Evolutionary conservation across 805 yeast species (phyloP), one percentile per base, ranked within the genome.

Genomic region (Metschnikowia chrysomelidarum): DNA sequence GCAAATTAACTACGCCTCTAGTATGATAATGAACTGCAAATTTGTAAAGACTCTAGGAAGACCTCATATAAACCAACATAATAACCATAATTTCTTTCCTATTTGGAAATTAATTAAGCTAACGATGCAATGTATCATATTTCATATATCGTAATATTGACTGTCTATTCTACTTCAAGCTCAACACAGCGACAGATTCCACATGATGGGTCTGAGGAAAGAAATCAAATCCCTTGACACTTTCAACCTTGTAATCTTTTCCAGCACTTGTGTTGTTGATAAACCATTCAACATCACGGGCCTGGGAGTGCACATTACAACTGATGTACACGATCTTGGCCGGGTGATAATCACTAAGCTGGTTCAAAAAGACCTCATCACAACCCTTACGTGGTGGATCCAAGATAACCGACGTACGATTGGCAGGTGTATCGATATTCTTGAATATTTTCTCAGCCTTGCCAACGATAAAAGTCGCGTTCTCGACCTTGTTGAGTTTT

Each of bases 341-440:
- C 2, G 98, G 98, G 43, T 75, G 69, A 61, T 85, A 93, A 14
- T 71, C 86, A 14, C 93, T 75, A 38, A 93, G 69, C 64, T 93
- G 98, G 47, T 82, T 78, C 60, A 93, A 69, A 55, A 93, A 93
- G 7, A 78, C 78, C 33, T 80, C 84, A 59, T 89, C 97, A 60
- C 98, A 91, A 2, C 98, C 98, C 60, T 91, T 93, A 59, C 98
- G 79, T 27, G 98, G 96, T 4, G 98, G 98, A 60, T 93, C 98
- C 52, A 93, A 75, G 40, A 93, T 88, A 23, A 93, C 93, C 8
- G 95, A 79, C 0, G 98, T 93, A 49, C 80, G 67, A 29, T 73
- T 76, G 24, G 76, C 70, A 6, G 95, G 94, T 3, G 87, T 77
- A 43, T 80, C 82, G 43, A 85, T 83, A 38, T 78, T 77, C 32